These are phyloP conservation scores for Phlegmacium glaucopus DNA, from an alignment of 768 basidiomycete species.

Conservation along the genomic window DNA sequence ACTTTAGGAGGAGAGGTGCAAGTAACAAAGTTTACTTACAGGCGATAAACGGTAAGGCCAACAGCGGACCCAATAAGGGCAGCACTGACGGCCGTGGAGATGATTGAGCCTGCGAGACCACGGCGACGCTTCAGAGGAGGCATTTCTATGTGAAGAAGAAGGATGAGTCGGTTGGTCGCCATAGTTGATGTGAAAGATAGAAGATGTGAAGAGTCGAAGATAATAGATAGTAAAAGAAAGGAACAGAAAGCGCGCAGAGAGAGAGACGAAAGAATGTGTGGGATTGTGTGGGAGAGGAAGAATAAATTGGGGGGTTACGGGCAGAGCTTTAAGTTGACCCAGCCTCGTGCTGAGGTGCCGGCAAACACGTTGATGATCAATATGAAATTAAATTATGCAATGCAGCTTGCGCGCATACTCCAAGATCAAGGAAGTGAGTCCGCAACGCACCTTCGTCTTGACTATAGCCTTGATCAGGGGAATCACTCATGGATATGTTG, in stretches of 20 bases:
- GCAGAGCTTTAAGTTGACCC: conserved; percentile 10
- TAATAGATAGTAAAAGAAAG: conserved; percentile 1
- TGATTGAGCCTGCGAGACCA: conserved; percentile 77
- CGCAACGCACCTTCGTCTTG: conserved; percentile 20
- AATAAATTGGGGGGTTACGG: background rate
- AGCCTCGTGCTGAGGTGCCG: conserved; percentile 7
- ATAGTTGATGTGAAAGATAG: conserved; percentile 10
- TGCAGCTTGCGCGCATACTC: background rate
- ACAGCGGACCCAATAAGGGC: conserved; percentile 86
- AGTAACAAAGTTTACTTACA: conserved; percentile 49
- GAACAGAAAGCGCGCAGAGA: conserved; percentile 3
- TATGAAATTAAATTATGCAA: conserved; percentile 3
- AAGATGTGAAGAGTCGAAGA: conserved; percentile 9
- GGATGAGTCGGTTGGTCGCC: conserved; percentile 34
- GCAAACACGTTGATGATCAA: conserved; percentile 13
- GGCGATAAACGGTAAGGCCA: conserved; percentile 80
- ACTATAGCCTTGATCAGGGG: conserved; percentile 17
- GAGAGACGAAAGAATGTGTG: conserved; percentile 3
- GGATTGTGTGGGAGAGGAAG: background rate
- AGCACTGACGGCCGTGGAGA: conserved; percentile 81
- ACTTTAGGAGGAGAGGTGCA: background rate
- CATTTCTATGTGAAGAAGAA: conserved; percentile 61
- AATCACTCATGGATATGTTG: conserved; percentile 22
- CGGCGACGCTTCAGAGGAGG: conserved; percentile 77
- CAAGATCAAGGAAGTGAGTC: background rate